Percentiles rank a stretch among this genome's conserved stretches.
Conservation (phyloP, 2,329 filamentous ascomycete genomes). For the Ampelomyces quisqualis region DNA sequence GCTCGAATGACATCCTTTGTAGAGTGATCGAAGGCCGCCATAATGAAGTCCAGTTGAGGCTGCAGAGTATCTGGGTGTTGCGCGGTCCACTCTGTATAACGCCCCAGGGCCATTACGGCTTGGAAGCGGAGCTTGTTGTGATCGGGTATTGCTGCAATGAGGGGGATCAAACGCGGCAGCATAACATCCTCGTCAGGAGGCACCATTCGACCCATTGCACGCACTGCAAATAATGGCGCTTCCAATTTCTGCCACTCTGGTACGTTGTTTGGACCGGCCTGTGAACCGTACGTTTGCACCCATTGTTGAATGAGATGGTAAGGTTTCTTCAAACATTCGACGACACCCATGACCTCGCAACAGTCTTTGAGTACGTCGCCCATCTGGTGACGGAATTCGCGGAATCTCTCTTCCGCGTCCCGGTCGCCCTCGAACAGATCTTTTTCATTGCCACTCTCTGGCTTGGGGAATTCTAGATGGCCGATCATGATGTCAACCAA, state of each 20-base stretch:
- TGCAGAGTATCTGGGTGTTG: slow-evolving; percentile 90
- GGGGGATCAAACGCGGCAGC: slow-evolving; percentile 85
- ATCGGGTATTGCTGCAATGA: slow-evolving; percentile 89
- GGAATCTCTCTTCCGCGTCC: slow-evolving; percentile 94
- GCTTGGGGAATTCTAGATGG: slow-evolving; percentile 82
- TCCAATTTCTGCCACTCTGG: slow-evolving; percentile 97
- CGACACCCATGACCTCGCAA: slow-evolving; percentile 92
- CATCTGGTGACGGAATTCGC: slow-evolving; percentile 95
- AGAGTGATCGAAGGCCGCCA: slow-evolving; percentile 83
- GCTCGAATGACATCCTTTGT: slow-evolving; percentile 90
- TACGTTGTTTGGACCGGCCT: slow-evolving; percentile 71
- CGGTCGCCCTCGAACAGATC: slow-evolving; percentile 95
- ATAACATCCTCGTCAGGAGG: slow-evolving; percentile 84
- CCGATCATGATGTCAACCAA: slow-evolving; percentile 91
- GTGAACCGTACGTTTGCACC: slow-evolving; percentile 78
- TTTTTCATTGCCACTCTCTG: slow-evolving; percentile 69
- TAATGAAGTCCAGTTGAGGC: slow-evolving; percentile 92
- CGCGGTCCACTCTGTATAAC: slow-evolving; percentile 97
- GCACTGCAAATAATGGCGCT: slow-evolving; percentile 90
- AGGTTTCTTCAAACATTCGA: slow-evolving; percentile 86
- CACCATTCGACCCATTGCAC: slow-evolving; percentile 96
- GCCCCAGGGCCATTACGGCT: slow-evolving; percentile 93
- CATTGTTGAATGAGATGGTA: slow-evolving; percentile 83
- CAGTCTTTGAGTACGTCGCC: slow-evolving; percentile 96
- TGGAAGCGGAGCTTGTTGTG: slow-evolving; percentile 99